Percentiles rank a stretch among this genome's conserved stretches.
These are phyloP conservation scores for Melaleuca alternifolia DNA, from an alignment of 345 rosid species.

Conservation along the genomic window DNA sequence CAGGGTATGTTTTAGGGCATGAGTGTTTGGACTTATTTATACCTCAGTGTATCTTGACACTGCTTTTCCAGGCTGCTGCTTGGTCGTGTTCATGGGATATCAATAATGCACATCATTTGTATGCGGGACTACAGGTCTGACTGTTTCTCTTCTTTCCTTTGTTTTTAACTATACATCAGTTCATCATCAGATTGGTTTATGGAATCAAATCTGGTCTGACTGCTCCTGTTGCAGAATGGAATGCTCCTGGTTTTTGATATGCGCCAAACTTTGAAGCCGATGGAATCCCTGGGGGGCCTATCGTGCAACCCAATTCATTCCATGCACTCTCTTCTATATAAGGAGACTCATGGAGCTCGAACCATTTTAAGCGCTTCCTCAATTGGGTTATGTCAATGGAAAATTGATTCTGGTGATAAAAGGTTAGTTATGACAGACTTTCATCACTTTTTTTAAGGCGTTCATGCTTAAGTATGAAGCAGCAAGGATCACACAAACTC, in stretches of 20 bases:
- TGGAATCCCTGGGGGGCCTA: slow-evolving; percentile 49
- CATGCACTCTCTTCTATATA: slow-evolving; percentile 33
- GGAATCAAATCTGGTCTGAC: background rate
- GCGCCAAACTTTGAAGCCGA: slow-evolving; percentile 60
- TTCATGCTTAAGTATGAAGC: background rate
- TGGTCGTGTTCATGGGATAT: slow-evolving; percentile 98
- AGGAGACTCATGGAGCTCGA: slow-evolving; percentile 22
- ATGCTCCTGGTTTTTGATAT: slow-evolving; percentile 62
- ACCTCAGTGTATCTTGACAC: background rate
- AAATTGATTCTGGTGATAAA: slow-evolving; percentile 33
- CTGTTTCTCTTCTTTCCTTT: background rate
- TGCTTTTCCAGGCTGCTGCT: slow-evolving; percentile 45
- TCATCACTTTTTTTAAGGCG: background rate
- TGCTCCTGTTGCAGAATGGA: slow-evolving; percentile 45
- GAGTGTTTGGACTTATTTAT: background rate
- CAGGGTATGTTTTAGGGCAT: background rate
- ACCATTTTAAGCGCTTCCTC: slow-evolving; percentile 75
- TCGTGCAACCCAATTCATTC: slow-evolving; percentile 73
- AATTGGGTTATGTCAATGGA: slow-evolving; percentile 71
- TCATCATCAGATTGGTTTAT: background rate
- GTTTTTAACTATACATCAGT: background rate
- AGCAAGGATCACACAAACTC: background rate
- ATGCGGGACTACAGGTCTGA: slow-evolving; percentile 81
- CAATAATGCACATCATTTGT: slow-evolving; percentile 45
- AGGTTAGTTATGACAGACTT: slow-evolving; percentile 30